phyloP scores from a whole-genome alignment of 495 filamentous ascomycete species.

The Aspergillus mulundensis region DNA sequence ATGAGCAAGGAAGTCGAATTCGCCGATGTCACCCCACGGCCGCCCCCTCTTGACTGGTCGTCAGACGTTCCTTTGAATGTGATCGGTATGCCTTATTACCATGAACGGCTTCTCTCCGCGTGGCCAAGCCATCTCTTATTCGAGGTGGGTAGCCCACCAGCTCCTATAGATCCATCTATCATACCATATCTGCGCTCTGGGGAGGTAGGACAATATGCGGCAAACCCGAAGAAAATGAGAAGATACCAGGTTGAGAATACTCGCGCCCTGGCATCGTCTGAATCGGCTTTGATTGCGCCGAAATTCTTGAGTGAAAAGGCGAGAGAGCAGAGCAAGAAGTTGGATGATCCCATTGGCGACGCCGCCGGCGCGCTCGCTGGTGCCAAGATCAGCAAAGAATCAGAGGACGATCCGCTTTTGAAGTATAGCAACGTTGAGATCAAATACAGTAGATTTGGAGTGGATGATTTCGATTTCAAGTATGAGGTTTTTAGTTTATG shows the following conservation, averaged over 20 bases:
- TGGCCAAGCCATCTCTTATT: slow-evolving; percentile 83
- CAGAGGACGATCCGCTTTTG: slow-evolving; percentile 67
- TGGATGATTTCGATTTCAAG: slow-evolving; percentile 97
- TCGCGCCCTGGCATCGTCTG: slow-evolving; percentile 45
- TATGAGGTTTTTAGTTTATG: slow-evolving; percentile 34
- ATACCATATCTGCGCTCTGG: slow-evolving; percentile 61
- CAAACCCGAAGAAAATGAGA: slow-evolving; percentile 66
- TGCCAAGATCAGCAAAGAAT: slow-evolving; percentile 57
- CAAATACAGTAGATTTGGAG: slow-evolving; percentile 94
- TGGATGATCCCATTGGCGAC: slow-evolving; percentile 57
- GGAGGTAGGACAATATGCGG: slow-evolving; percentile 69
- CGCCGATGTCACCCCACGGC: slow-evolving; percentile 55
- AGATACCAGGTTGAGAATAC: slow-evolving; percentile 84
- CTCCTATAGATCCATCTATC: slow-evolving; percentile 69
- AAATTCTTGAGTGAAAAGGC: slow-evolving; percentile 94
- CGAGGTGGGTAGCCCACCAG: slow-evolving; percentile 77
- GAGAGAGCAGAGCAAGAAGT: slow-evolving; percentile 56
- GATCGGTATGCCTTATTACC: slow-evolving; percentile 90
- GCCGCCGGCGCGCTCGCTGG: slow-evolving; percentile 56
- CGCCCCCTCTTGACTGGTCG: slow-evolving; percentile 59
- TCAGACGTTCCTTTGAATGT: slow-evolving; percentile 76
- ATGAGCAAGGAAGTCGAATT: slow-evolving; percentile 75
- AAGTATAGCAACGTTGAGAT: slow-evolving; percentile 91
- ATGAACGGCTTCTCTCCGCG: slow-evolving; percentile 78
- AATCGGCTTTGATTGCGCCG: slow-evolving; percentile 61